Base-by-base conservation (phyloP, 371 early-diverging fungal species). In the Enterocytospora artemiae region DNA sequence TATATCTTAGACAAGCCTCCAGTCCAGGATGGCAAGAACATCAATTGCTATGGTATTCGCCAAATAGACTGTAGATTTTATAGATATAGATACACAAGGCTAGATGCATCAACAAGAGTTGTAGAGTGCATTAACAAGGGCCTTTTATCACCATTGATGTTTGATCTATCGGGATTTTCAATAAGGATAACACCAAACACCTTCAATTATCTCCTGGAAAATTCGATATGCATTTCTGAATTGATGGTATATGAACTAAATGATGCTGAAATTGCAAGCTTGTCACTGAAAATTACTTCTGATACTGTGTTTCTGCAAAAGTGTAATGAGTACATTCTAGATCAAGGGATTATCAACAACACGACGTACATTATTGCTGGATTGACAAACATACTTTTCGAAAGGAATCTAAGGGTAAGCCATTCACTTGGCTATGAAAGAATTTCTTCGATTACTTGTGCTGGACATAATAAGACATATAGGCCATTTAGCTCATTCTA, bases 161-260 rank as follows among this genome's bases (percentile, higher is more conserved):
- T 41, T 41, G 16, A 41, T 20, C 14, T 41, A 16, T 14, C 14
- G 41, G 16, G n/a, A n/a, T 20, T 20, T 14, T 14, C 14, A n/a
- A 16, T 41, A 41, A n/a, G 14, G 41, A 16, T 41, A n/a, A 41
- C 16, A 16, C 16, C 16, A 16, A 16, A 41, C 41, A 41, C 41
- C 41, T 41, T 41, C 41, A 16, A 41, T 41, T 41, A 16, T 20
- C 25, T 43, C 12, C 49, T 59, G 34, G 4, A 59, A 27, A 1
- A n/a, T 1, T 2, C 18, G 27, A 51, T 41, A 16, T 41, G 16
- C 16, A 16, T 41, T 14, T 14, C 41, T 16, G 41, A 16, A n/a
- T 20, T 41, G 41, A 16, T 41, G 14, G 41, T 20, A 16, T 41
- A 41, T 20, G 41, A 41, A n/a, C 41, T 20, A 16, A 41, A n/a